Evolutionary conservation across 495 filamentous ascomycete species (phyloP), one percentile per base, ranked within the genome.

Genomic region (Penicillium steckii): DNA sequence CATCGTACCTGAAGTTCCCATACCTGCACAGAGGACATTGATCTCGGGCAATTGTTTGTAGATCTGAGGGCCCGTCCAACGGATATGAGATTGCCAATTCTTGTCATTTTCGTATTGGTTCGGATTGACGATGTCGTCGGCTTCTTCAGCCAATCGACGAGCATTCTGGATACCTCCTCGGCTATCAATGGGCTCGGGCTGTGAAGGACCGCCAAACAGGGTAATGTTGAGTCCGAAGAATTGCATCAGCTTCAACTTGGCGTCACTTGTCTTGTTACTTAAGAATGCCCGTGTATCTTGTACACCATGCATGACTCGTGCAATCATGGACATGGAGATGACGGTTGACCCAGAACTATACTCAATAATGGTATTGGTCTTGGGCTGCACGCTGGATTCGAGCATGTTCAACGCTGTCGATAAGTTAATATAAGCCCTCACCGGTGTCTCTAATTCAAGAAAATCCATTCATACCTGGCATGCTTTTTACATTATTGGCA

Each of bases 341-440:
- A 84, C 79, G 0, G 82, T 86, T 8, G 82, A 85, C 3, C 83
- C 82, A 1, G 82, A 85, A 62, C 82, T 85, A 51, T 78, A 79
- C 50, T 86, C 83, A 44, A 85, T 72, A 32, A 86, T 77, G 0
- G 71, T 77, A 26, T 77, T 69, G 9, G 73, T 77, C 41, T 74
- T 66, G 3, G 76, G 68, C 3, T 59, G 67, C 12, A 77, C 76
- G 12, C 59, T 70, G 17, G 69, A 68, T 33, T 77, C 58, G 44
- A 84, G 73, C 67, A 84, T 80, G 48, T 82, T 80, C 58, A 83
- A 60, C 2, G 81, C 81, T 84, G 7, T 5, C 25, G 5, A 18
- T 8, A 2, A 4, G 41, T 62, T 37, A 53, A 43, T 9, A 24
- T 53, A 13, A 48, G 4, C 21, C 10, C 18, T 37, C 8, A 2